Conservation (phyloP, 495 filamentous ascomycete species). For the Pseudomonodictys pantanalensis region DNA sequence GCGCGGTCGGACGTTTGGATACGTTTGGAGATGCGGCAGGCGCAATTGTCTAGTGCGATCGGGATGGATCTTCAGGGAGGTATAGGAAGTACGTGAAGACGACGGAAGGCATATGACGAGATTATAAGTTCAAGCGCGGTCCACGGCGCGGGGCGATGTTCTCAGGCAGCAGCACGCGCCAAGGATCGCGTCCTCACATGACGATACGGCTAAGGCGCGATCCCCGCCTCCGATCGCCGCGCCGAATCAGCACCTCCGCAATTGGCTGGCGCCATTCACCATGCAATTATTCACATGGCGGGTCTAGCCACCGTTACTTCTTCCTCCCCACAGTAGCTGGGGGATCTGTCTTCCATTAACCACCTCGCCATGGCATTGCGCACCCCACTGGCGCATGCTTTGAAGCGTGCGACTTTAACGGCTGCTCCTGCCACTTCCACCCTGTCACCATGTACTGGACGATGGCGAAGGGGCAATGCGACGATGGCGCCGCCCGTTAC, state of each 20-base stretch:
- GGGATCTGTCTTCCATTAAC: background rate
- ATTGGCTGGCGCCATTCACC: background rate
- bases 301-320: constrained; percentile 10
- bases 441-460: constrained; percentile 20
- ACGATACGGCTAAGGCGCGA: background rate
- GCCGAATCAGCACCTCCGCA: background rate
- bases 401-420: constrained; percentile 6
- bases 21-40: too few relatives aligned
- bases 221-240: background rate
- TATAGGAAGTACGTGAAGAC: too few relatives aligned
- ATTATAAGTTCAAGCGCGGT: too few relatives aligned
- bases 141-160: background rate
- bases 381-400: constrained; percentile 8
- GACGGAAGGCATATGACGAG: too few relatives aligned
- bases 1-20: background rate
- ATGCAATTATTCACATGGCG: constrained; percentile 1
- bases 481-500: constrained; percentile 68
- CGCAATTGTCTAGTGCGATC: too few relatives aligned
- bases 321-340: background rate
- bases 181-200: background rate
- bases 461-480: constrained; percentile 51
- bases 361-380: constrained; percentile 22
- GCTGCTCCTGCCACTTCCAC: constrained; percentile 1
- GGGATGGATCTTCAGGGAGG: too few relatives aligned
- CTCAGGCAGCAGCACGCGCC: too few relatives aligned